Percentiles rank a stretch among this genome's conserved stretches.
Evolutionary conservation across 192 early-diverging fungal species (phyloP).

Genomic region (Coemansia sp.): DNA sequence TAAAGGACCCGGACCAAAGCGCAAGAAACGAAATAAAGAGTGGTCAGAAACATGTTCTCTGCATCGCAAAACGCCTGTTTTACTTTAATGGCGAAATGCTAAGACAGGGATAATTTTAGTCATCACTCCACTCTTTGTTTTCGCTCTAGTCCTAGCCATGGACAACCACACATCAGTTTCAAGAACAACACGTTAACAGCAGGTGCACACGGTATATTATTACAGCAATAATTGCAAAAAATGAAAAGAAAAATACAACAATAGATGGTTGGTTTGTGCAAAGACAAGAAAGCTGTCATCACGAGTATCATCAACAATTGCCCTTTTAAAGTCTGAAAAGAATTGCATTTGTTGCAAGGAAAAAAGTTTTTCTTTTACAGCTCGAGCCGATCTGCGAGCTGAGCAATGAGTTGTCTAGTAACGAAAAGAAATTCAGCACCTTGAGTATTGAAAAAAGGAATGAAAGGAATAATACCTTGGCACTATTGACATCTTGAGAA

Average conservation of each 20-base stretch:
- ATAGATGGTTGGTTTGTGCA: too few relatives aligned
- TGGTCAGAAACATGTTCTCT: constrained; percentile 44
- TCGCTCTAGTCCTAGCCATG: neutral
- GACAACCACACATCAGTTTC: neutral
- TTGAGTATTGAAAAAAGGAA: neutral
- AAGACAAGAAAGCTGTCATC: neutral
- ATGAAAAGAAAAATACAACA: neutral
- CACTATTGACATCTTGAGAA: constrained; percentile 1
- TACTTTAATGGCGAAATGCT: constrained; percentile 11
- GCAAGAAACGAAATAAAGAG: constrained; percentile 2
- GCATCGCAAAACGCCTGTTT: constrained; percentile 11
- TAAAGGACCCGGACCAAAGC: neutral
- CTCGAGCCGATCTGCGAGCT: constrained; percentile 2
- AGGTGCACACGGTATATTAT: neutral
- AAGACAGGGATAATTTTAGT: constrained; percentile 41
- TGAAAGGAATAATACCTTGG: neutral
- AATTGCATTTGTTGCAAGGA: neutral
- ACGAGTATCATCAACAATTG: neutral
- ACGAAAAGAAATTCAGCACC: neutral
- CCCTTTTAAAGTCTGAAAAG: neutral
- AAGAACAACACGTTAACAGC: neutral
- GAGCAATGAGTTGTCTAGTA: neutral
- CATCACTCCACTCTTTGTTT: constrained; percentile 23
- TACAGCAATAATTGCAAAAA: neutral
- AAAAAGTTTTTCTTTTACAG: constrained; percentile 13